These are phyloP conservation scores for Hypoxylon fuscum DNA, from an alignment of 495 filamentous ascomycete genomes.

Conservation along the genomic window DNA sequence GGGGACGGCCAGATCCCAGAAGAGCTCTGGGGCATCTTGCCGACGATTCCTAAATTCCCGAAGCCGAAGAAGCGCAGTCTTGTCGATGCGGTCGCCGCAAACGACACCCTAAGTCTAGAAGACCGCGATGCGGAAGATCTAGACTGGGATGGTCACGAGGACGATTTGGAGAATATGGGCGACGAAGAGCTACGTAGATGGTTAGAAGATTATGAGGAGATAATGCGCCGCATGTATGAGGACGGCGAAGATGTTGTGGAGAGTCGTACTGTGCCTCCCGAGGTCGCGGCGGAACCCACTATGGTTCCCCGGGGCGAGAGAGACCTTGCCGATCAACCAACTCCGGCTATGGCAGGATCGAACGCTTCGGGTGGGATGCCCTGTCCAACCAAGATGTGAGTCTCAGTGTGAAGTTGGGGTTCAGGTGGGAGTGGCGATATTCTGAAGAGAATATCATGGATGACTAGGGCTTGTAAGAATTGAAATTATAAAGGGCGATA, in stretches of 20 bases:
- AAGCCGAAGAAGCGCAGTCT: conserved; percentile 1
- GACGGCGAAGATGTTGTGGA: conserved; percentile 1
- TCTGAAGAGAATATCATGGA: not conserved
- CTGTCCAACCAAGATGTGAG: conserved; percentile 2
- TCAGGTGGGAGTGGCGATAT: not conserved
- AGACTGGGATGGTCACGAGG: not conserved
- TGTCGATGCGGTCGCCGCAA: not conserved
- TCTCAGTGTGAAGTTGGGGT: not conserved
- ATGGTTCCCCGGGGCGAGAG: not conserved
- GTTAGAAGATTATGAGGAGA: conserved; percentile 5
- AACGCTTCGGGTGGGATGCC: not conserved
- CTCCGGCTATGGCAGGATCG: not conserved
- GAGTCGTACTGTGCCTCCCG: not conserved
- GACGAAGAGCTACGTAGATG: conserved; percentile 1
- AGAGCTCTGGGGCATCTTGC: not conserved
- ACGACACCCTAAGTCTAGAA: not conserved
- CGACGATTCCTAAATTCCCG: conserved; percentile 4
- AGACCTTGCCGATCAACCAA: not conserved
- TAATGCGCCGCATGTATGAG: not conserved
- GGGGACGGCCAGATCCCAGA: not conserved
- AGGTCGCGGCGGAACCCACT: not conserved
- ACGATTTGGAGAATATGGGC: not conserved
- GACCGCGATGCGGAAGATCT: not conserved
- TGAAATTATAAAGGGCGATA: not conserved
- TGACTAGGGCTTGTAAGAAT: too few relatives aligned